Base-by-base conservation (phyloP, 2,329 filamentous ascomycete species). In the Ceratocystis cubensis region DNA sequence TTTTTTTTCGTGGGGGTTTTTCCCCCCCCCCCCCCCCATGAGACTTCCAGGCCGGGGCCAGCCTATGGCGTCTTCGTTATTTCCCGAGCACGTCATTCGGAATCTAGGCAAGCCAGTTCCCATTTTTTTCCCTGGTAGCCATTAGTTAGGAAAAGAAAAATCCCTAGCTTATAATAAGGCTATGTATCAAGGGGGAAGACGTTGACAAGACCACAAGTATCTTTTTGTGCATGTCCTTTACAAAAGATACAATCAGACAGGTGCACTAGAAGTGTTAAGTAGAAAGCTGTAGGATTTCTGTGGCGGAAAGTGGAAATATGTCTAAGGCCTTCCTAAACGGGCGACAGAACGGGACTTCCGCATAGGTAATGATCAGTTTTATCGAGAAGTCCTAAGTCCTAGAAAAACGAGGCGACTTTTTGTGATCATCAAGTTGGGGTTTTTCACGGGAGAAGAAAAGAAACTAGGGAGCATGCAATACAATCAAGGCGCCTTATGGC, bases 61-160 rank as follows among this genome's bases (percentile, higher is more conserved):
- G 22, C 59, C 22, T 48, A 65, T 67, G 59, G 45, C 66, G 66
- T 65, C 63, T 67, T 63, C 63, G 25, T 13, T 71, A 71, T 71
- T 68, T 70, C 71, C 71, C 69, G 72, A 74, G 73, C 73, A 74
- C 73, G 73, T 74, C 73, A 74, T 74, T 69, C 67, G 69, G 69
- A 70, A 70, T 70, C 72, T 72, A 63, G 65, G 37, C 33, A 63
- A 48, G 46, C 57, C 46, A 53, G 63, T 61, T 63, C 56, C 45
- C 61, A 65, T 62, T 61, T 65, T 63, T 67, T 63, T 62, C 33
- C 25, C 6, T 13, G 28, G 53, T 30, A 28, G 53, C 53, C 5
- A 15, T 25, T 17, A 33, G 15, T 20, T 8, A 28, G 17, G 13
- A 22, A 25, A 25, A 30, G 5, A 17, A 53, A 53, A 25, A 1